Conservation (phyloP, 495 filamentous ascomycete genomes). For the Wilcoxina mikolae region DNA sequence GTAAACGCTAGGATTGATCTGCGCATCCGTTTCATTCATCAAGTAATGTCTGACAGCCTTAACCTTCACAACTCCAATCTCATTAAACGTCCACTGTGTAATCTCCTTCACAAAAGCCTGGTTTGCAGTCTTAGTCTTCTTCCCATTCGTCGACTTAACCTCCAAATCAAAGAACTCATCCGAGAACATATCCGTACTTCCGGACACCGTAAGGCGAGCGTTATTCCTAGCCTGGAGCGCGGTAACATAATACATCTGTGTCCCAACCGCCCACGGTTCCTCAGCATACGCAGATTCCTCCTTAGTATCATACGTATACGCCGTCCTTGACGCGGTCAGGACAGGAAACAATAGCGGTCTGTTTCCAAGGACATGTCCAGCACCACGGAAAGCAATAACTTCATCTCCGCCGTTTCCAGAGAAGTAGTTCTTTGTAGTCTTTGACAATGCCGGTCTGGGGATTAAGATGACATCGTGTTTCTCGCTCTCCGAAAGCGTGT, state of each 20-base stretch:
- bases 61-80: conserved; percentile 76
- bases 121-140: conserved; percentile 55
- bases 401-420: conserved; percentile 49
- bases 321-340: conserved; percentile 61
- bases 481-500: conserved; percentile 56
- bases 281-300: conserved; percentile 57
- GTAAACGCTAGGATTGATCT: conserved; percentile 75
- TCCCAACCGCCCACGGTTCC: conserved; percentile 67
- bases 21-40: conserved; percentile 34
- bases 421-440: conserved; percentile 59
- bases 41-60: conserved; percentile 70
- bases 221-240: conserved; percentile 84
- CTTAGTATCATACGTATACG: conserved; percentile 90
- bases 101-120: conserved; percentile 71
- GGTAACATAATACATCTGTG: conserved; percentile 67
- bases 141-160: conserved; percentile 46
- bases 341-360: conserved; percentile 63
- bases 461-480: conserved; percentile 81
- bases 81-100: conserved; percentile 83
- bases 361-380: conserved; percentile 67
- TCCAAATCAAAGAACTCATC: conserved; percentile 79
- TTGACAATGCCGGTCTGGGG: conserved; percentile 29
- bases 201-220: conserved; percentile 75
- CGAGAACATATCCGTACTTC: conserved; percentile 71
- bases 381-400: conserved; percentile 59